phyloP scores from a whole-genome alignment of 306 rosid species.

The Castanopsis chinensis region DNA sequence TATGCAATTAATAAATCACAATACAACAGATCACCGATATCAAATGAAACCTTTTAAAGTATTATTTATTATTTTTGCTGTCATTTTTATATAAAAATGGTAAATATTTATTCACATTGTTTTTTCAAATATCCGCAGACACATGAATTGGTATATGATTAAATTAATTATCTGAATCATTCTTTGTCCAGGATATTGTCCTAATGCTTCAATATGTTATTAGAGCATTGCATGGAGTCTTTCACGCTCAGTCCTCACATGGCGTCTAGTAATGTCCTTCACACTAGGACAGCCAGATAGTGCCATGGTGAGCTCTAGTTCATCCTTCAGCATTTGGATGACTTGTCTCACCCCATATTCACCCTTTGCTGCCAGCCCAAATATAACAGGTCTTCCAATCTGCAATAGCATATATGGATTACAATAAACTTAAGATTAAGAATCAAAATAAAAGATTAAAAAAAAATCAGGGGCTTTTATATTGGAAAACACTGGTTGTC shows the following conservation, averaged over 20 bases:
- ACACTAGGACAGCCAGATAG: conserved; percentile 51
- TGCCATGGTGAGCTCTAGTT: conserved; percentile 54
- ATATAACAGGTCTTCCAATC: conserved; percentile 13
- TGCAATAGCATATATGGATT: background rate
- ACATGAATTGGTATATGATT: background rate
- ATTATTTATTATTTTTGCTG: too few relatives aligned
- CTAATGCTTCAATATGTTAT: background rate
- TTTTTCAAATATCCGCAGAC: too few relatives aligned
- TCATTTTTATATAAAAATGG: too few relatives aligned
- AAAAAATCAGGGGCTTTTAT: background rate
- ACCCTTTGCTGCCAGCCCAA: conserved; percentile 55
- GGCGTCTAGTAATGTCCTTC: conserved; percentile 46
- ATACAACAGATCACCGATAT: too few relatives aligned
- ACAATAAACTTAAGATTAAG: background rate
- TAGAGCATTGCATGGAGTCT: conserved; percentile 44
- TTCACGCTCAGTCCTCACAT: conserved; percentile 40
- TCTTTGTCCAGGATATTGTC: background rate
- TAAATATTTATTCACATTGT: too few relatives aligned
- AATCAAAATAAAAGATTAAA: background rate
- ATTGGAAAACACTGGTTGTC: background rate
- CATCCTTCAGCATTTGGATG: conserved; percentile 53
- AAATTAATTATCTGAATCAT: background rate
- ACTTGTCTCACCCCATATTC: conserved; percentile 51
- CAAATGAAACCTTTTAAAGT: too few relatives aligned
- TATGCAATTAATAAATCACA: too few relatives aligned